These are phyloP conservation scores for Emergomyces orientalis DNA, from an alignment of 2,329 filamentous ascomycete species.

Conservation along the genomic window DNA sequence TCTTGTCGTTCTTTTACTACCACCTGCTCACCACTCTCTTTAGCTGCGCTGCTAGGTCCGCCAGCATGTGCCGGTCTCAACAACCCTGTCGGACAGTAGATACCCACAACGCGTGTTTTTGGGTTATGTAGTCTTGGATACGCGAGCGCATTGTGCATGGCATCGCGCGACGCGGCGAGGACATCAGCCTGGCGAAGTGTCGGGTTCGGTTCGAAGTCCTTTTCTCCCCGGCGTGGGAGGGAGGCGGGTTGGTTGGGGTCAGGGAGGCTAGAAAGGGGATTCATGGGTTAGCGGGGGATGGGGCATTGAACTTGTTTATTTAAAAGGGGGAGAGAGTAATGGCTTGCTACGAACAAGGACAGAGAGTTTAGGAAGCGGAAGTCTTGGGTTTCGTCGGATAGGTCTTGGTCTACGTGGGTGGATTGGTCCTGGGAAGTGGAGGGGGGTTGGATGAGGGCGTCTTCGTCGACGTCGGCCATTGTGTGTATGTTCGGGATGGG, in stretches of 20 bases:
- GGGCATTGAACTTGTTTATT: neutral
- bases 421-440: constrained; percentile 21
- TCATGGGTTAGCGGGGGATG: neutral
- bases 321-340: neutral
- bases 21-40: neutral
- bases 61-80: constrained; percentile 17
- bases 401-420: constrained; percentile 47
- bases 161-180: constrained; percentile 70
- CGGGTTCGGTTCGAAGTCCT: constrained; percentile 92
- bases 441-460: constrained; percentile 26
- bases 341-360: constrained; percentile 35
- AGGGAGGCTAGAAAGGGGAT: constrained; percentile 16
- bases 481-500: neutral
- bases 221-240: constrained; percentile 83
- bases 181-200: constrained; percentile 70
- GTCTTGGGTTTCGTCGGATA: constrained; percentile 75
- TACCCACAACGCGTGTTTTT: constrained; percentile 57
- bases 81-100: constrained; percentile 60
- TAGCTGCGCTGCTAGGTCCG: neutral
- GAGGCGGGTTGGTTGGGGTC: constrained; percentile 31
- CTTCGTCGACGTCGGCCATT: constrained; percentile 38
- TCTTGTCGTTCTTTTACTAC: neutral
- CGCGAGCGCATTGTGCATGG: constrained; percentile 79
- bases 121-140: constrained; percentile 66
- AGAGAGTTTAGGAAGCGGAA: constrained; percentile 62